Base-by-base conservation (phyloP, 2,329 filamentous ascomycete genomes). In the Sclerotinia glacialis region DNA sequence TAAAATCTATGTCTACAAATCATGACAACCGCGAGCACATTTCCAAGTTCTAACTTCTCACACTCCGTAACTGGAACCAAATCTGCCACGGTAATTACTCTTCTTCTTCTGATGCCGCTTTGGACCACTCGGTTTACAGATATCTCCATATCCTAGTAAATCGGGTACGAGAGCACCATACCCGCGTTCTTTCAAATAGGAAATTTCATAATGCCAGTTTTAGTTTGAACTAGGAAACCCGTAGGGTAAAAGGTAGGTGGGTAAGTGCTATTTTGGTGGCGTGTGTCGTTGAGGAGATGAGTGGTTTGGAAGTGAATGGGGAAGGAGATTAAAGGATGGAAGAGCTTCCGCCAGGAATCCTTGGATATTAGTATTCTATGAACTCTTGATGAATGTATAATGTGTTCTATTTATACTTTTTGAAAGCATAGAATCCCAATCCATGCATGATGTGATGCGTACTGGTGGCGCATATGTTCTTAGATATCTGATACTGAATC, bases 11-110 rank as follows among this genome's bases (percentile, higher is more conserved):
- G n/a, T 50, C 59, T 47, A 69, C 44, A 61, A 61, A 61, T 69
- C 68, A 68, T 70, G 67, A 28, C 64, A n/a, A 70, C 64, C 28
- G 62, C 67, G n/a, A 70, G 59, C 1, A 70, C 67, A 28, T 59
- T 58, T 40, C 37, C 12, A 14, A 40, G 12, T 59, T 23, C 58
- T 59, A 68, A 58, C 12, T 31, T 42, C 50, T 68, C 62, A 53
- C 16, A 47, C 4, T 55, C 62, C 61, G 68, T 46, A 28, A 68
- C 67, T 40, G 66, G 60, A 59, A 64, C 18, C 47, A 67, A 61
- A 42, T 68, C 62, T 1, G 31, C 59, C 21, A 62, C 61, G 62
- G 66, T 70, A 47, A 28, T 28, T 28, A 28, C 28, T 28, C 28
- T 40, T 58, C 58, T 68, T 50, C 42, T 56, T 56, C 16, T 34